Base-by-base conservation (phyloP, 768 basidiomycete genomes). In the Auricularia sp. region DNA sequence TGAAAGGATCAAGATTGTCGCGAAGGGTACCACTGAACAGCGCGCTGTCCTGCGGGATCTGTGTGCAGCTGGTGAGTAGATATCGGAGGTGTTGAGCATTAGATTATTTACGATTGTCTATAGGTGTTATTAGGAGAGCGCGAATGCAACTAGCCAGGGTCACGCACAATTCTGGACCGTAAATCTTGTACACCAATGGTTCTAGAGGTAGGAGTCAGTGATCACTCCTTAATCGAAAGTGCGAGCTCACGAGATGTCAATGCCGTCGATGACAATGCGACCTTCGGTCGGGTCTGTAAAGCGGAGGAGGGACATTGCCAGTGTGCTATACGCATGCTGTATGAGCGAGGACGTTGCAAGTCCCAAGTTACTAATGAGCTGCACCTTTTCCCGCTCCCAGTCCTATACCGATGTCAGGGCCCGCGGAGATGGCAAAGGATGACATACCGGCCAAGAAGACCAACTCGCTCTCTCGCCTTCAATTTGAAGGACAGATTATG, bases 141-240 rank as follows among this genome's bases (percentile, higher is more conserved):
- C 47, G 47, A 10, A 51, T 6, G 8, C 47, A 51, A 18, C 3
- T 42, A 42, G 39, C 7, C 39, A 42, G 39, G 8, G 39, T 5
- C 11, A 51, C 47, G 14, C 16, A 51, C 47, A 29, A 59, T 59
- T 29, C 56, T 23, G 7, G 88, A 87, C n/a, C 90, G 81, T 66
- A 95, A 71, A 71, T 93, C 93, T 70, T 92, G 84, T 18, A 94
- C 75, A 12, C 93, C 92, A 64, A 97, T 93, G 3, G 77, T 86
- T 1, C 56, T 59, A 29, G 8, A 10, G 10, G 1, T 23, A 8
- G 7, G 12, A 10, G 56, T 59, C 56, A 33, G 12, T 7, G 6
- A n/a, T 6, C 23, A 59, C 14, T 12, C 14, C 11, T 7, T 10
- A 14, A 18, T 4, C 12, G 34, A 59, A 7, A 14, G 56, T 29